These are phyloP conservation scores for Pouteria campechiana DNA, from an alignment of 179 eudicot species.

Conservation along the genomic window DNA sequence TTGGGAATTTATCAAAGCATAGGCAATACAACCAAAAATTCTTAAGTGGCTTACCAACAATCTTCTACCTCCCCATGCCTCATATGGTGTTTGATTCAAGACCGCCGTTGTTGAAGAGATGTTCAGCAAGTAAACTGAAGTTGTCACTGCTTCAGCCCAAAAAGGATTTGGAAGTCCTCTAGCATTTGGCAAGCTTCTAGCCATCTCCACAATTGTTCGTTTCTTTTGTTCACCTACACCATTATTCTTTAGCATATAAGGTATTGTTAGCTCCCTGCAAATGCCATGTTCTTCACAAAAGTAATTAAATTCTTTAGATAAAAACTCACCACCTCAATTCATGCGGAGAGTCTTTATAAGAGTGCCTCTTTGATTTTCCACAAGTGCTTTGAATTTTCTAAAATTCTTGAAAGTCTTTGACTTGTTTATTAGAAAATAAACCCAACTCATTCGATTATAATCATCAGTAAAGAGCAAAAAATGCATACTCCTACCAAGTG, in stretches of 20 bases:
- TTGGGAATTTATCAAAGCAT: too few relatives aligned
- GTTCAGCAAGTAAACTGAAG: not conserved
- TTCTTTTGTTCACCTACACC: too few relatives aligned
- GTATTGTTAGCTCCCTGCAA: not conserved
- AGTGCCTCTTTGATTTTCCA: not conserved
- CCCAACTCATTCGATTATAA: not conserved
- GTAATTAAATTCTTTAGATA: not conserved
- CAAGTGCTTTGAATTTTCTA: not conserved
- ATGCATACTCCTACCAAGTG: conserved; percentile 2
- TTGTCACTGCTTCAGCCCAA: not conserved
- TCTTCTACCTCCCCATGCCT: conserved; percentile 1
- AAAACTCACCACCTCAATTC: not conserved
- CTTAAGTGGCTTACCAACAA: too few relatives aligned
- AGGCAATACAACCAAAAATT: too few relatives aligned
- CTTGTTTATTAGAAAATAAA: not conserved
- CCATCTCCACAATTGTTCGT: not conserved
- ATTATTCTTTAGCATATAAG: not conserved
- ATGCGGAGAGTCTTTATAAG: not conserved
- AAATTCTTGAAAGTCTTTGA: not conserved
- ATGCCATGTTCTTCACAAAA: not conserved
- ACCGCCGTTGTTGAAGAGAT: not conserved
- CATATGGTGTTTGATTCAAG: not conserved
- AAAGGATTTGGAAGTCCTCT: not conserved
- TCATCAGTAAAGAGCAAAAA: not conserved
- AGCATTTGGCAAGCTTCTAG: not conserved